A percentile compares a stretch with the other conserved stretches of the same genome.
Conservation (phyloP, 805 yeast species). For the Spathaspora sp. region DNA sequence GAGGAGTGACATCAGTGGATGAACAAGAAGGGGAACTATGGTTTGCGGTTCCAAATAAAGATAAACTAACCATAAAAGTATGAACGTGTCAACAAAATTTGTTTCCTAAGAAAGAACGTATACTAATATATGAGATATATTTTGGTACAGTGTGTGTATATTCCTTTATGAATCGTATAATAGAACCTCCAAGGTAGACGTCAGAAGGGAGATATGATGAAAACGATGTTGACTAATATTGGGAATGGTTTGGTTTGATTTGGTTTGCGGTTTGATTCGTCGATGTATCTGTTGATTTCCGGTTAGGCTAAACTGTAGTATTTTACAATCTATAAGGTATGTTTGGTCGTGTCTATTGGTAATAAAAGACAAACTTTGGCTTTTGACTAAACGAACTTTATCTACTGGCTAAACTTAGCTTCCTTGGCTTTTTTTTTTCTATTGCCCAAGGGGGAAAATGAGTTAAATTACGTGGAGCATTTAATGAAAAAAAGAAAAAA, state of each 20-base stretch:
- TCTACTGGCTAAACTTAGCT: neutral
- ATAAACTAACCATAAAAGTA: neutral
- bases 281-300: no score
- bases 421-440: neutral
- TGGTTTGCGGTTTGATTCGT: no score
- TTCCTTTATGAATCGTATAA: no score
- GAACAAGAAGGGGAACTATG: neutral
- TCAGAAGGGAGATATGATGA: no score
- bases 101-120: neutral
- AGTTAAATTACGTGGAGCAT: neutral
- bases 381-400: neutral
- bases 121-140: neutral
- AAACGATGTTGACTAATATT: no score
- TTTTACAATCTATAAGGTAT: no score
- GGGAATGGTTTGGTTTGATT: no score
- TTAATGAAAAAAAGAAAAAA: neutral
- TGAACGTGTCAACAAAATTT: neutral
- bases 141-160: no score
- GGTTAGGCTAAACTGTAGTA: no score
- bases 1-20: neutral
- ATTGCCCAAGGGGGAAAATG: neutral
- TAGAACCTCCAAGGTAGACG: no score
- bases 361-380: no score
- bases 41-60: neutral
- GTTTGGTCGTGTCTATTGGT: no score